Conservation (phyloP, 2,329 filamentous ascomycete species). For the Tolypocladium cylindrosporum region DNA sequence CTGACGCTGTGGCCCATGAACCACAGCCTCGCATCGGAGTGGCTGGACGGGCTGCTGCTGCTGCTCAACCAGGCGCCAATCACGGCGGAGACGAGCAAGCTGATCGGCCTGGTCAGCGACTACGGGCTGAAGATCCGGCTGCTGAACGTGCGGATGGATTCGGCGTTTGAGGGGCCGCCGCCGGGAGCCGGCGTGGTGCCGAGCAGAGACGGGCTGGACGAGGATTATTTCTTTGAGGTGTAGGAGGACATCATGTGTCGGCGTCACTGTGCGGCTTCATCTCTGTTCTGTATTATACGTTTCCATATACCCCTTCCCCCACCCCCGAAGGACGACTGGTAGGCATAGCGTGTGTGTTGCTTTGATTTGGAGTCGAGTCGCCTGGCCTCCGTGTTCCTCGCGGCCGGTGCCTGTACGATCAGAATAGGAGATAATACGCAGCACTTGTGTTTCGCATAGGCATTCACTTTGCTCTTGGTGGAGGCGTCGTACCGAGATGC, state of each 20-base stretch:
- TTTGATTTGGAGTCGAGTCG: not conserved
- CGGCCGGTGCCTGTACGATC: not conserved
- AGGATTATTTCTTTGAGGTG: constrained; percentile 87
- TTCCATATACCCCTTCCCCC: not conserved
- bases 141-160: constrained; percentile 83
- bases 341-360: not conserved
- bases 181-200: constrained; percentile 69
- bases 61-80: constrained; percentile 90
- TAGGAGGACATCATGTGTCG: constrained; percentile 16
- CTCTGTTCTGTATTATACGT: not conserved
- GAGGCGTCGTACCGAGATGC: not conserved
- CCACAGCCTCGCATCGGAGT: constrained; percentile 82
- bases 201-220: constrained; percentile 73
- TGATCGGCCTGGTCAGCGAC: constrained; percentile 75
- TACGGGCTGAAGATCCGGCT: constrained; percentile 90
- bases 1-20: constrained; percentile 74
- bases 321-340: not conserved
- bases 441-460: too few species aligned
- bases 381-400: not conserved
- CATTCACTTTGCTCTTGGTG: not conserved
- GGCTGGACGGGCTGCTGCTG: constrained; percentile 93
- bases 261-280: not conserved
- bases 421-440: not conserved
- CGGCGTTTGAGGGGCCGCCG: constrained; percentile 54
- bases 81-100: constrained; percentile 88